A percentile compares a stretch with the other conserved stretches of the same genome.
Conservation (phyloP, 805 yeast species). For the Saccharomyces paradoxus region DNA sequence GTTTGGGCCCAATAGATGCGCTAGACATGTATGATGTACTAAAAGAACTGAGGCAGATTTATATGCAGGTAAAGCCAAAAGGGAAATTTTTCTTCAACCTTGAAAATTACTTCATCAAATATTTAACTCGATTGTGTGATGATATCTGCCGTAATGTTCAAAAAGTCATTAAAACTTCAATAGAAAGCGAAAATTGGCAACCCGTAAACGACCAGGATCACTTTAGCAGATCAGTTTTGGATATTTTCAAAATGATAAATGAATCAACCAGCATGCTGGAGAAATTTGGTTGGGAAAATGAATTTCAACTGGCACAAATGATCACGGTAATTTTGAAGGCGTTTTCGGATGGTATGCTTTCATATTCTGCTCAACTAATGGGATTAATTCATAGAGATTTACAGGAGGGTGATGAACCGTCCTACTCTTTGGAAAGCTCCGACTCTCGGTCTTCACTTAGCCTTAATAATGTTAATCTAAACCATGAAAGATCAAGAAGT, state of each 20-base stretch:
- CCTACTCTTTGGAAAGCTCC: slow-evolving; percentile 9
- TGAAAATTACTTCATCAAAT: slow-evolving; percentile 49
- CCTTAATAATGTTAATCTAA: slow-evolving; percentile 3
- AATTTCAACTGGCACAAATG: slow-evolving; percentile 51
- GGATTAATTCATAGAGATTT: slow-evolving; percentile 38
- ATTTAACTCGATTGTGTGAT: slow-evolving; percentile 35
- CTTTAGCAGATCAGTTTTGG: slow-evolving; percentile 56
- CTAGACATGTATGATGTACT: slow-evolving; percentile 47
- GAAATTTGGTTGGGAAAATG: slow-evolving; percentile 58
- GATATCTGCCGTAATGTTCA: slow-evolving; percentile 39
- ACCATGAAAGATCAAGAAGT: slow-evolving; percentile 18
- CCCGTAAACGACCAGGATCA: slow-evolving; percentile 40
- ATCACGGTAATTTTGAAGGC: slow-evolving; percentile 54
- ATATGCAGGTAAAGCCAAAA: slow-evolving; percentile 38
- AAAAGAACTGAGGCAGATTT: slow-evolving; percentile 44
- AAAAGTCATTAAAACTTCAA: slow-evolving; percentile 45
- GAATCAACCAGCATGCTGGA: slow-evolving; percentile 50
- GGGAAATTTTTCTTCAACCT: slow-evolving; percentile 42
- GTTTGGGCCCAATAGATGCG: slow-evolving; percentile 47
- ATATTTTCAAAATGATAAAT: slow-evolving; percentile 55
- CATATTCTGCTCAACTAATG: slow-evolving; percentile 36
- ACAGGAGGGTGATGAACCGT: slow-evolving; percentile 8
- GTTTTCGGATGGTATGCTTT: slow-evolving; percentile 51
- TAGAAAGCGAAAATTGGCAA: slow-evolving; percentile 49
- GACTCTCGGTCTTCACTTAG: background rate